Conservation (phyloP, 768 basidiomycete genomes). For the Hericium coralloides region DNA sequence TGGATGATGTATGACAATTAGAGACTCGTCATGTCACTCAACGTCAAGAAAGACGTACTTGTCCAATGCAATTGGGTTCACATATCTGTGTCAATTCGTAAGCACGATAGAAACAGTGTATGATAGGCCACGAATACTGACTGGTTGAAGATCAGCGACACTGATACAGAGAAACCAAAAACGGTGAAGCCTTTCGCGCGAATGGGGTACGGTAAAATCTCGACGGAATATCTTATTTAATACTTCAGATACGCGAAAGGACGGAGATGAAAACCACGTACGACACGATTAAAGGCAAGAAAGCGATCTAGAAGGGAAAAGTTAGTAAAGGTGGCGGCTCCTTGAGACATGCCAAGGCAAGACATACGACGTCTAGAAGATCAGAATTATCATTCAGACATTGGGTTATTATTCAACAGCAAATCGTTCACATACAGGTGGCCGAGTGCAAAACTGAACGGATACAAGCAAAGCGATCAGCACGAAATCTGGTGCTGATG, state of each 20-base stretch:
- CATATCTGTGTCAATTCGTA: conserved; percentile 15
- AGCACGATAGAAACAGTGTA: background rate
- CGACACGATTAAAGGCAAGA: conserved; percentile 32
- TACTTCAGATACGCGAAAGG: background rate
- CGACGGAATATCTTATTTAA: conserved; percentile 27
- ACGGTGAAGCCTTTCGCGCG: conserved; percentile 40
- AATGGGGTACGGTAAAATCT: conserved; percentile 41
- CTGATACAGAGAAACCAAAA: conserved; percentile 36
- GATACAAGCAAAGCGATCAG: background rate
- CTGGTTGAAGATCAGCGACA: conserved; percentile 41
- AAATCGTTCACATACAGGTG: conserved; percentile 50
- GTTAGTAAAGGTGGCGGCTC: conserved; percentile 1
- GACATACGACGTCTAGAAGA: conserved; percentile 22
- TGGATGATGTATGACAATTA: background rate
- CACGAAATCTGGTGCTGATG: too few species aligned
- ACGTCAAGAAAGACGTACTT: background rate
- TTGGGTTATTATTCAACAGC: background rate
- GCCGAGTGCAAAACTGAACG: conserved; percentile 63
- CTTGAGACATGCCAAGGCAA: conserved; percentile 23
- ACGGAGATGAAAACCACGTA: background rate
- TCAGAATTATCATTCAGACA: background rate
- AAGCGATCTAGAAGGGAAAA: conserved; percentile 27
- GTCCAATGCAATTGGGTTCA: conserved; percentile 34
- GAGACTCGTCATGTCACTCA: background rate
- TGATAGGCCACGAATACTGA: background rate